Conservation (phyloP, 495 filamentous ascomycete species). For the Talaromyces borbonicus region DNA sequence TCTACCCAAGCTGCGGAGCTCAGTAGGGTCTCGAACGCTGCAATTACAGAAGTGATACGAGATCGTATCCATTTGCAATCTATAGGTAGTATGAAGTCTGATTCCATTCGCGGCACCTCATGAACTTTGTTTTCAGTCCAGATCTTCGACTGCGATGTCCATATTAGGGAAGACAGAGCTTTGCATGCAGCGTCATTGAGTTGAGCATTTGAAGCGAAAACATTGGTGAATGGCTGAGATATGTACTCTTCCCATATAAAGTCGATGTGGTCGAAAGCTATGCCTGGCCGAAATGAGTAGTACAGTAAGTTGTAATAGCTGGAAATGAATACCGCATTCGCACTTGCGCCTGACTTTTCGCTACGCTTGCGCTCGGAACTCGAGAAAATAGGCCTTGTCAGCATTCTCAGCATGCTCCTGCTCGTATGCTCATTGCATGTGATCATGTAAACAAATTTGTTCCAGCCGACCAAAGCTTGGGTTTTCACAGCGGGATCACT, state of each 20-base stretch:
- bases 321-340: slow-evolving; percentile 50
- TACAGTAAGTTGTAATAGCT: slow-evolving; percentile 76
- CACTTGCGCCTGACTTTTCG: slow-evolving; percentile 44
- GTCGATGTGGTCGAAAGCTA: slow-evolving; percentile 52
- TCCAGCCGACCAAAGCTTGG: slow-evolving; percentile 77
- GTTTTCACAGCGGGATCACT: slow-evolving; percentile 59
- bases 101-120: slow-evolving; percentile 42
- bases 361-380: slow-evolving; percentile 57
- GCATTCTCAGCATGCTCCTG: slow-evolving; percentile 48
- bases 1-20: slow-evolving; percentile 42
- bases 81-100: slow-evolving; percentile 65
- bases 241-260: slow-evolving; percentile 73
- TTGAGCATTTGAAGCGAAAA: slow-evolving; percentile 21
- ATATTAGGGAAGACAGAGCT: slow-evolving; percentile 60
- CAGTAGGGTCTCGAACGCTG: slow-evolving; percentile 54
- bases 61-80: slow-evolving; percentile 84
- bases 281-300: slow-evolving; percentile 69
- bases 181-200: slow-evolving; percentile 45
- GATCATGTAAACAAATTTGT: slow-evolving; percentile 63
- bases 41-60: slow-evolving; percentile 50
- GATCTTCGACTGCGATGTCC: slow-evolving; percentile 48
- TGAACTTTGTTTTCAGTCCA: slow-evolving; percentile 69
- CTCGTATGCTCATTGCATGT: slow-evolving; percentile 51
- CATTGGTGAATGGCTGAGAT: slow-evolving; percentile 29
- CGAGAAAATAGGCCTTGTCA: slow-evolving; percentile 57